Evolutionary conservation across 495 filamentous ascomycete genomes (phyloP).

Genomic region (Barbatosphaeria neglecta): DNA sequence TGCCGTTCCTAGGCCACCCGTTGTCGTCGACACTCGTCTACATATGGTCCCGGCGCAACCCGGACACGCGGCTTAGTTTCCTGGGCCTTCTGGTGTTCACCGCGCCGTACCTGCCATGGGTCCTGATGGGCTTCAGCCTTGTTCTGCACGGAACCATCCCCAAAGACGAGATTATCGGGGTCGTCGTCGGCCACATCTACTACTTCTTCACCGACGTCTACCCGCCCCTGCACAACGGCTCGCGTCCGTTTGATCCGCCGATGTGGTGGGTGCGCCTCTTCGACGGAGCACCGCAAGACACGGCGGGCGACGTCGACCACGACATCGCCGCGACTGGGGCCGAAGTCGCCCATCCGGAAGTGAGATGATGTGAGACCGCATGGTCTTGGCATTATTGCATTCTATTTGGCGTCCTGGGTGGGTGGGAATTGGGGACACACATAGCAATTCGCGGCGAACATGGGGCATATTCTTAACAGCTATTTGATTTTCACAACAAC

Average conservation of each 20-base stretch:
- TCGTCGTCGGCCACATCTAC: constrained; percentile 90
- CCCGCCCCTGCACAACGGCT: constrained; percentile 75
- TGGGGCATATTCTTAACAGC: no score
- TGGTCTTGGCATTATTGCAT: background rate
- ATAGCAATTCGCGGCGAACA: no score
- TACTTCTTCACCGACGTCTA: constrained; percentile 98
- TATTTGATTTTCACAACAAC: no score
- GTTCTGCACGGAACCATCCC: constrained; percentile 76
- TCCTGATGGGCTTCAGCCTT: constrained; percentile 81
- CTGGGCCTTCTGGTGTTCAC: constrained; percentile 82
- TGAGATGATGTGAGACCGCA: constrained; percentile 10
- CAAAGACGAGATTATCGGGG: constrained; percentile 91
- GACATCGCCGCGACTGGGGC: constrained; percentile 39
- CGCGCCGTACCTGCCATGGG: constrained; percentile 93
- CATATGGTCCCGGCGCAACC: constrained; percentile 93
- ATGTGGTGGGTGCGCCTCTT: constrained; percentile 85
- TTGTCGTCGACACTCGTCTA: constrained; percentile 90
- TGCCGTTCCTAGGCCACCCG: constrained; percentile 86
- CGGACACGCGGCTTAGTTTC: constrained; percentile 82
- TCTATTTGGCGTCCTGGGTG: no score
- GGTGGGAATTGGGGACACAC: no score
- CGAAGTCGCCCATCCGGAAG: constrained; percentile 16
- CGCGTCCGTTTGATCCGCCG: constrained; percentile 81
- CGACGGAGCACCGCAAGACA: constrained; percentile 42
- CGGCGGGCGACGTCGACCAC: constrained; percentile 35